Evolutionary conservation across 805 yeast species (phyloP).

Genomic region (Candida wancherniae): DNA sequence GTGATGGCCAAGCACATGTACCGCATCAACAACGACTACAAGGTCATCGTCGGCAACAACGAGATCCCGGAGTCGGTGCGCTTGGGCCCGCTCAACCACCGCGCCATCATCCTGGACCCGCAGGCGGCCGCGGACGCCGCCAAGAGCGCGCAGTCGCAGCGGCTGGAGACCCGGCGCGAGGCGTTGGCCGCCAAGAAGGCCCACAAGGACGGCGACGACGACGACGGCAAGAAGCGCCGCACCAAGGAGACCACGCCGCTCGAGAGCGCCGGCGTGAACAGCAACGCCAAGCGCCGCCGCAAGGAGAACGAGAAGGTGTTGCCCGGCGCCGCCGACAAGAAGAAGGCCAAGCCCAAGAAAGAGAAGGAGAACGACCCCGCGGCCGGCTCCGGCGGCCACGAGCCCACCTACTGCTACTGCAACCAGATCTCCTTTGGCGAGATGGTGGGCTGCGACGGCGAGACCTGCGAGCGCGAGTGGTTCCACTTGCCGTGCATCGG

Average conservation of each 20-base stretch:
- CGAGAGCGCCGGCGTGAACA: slow-evolving; percentile 9
- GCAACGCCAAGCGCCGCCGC: slow-evolving; percentile 10
- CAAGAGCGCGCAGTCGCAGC: slow-evolving; percentile 64
- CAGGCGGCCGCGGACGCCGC: slow-evolving; percentile 41
- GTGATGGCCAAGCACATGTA: slow-evolving; percentile 61
- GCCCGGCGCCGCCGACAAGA: slow-evolving; percentile 13
- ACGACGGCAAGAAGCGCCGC: slow-evolving; percentile 17
- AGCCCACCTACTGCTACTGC: slow-evolving; percentile 92
- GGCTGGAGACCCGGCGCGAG: slow-evolving; percentile 85
- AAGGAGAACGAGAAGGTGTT: slow-evolving; percentile 10
- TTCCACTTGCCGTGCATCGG: slow-evolving; percentile 94
- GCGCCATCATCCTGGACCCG: slow-evolving; percentile 73
- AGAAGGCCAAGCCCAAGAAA: slow-evolving; percentile 21
- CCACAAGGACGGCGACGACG: slow-evolving; percentile 34
- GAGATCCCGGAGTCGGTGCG: slow-evolving; percentile 82
- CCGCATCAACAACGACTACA: slow-evolving; percentile 77
- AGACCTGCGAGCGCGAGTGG: slow-evolving; percentile 89
- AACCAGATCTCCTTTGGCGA: slow-evolving; percentile 96
- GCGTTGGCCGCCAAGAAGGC: slow-evolving; percentile 88
- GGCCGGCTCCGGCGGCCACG: slow-evolving; percentile 26
- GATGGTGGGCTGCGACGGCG: slow-evolving; percentile 99
- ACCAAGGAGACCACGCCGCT: slow-evolving; percentile 20
- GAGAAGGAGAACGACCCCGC: slow-evolving; percentile 14
- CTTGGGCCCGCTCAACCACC: slow-evolving; percentile 79
- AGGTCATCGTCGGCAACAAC: slow-evolving; percentile 58